phyloP scores from a whole-genome alignment of 2,329 filamentous ascomycete species.

The Penicillium corylophilum region DNA sequence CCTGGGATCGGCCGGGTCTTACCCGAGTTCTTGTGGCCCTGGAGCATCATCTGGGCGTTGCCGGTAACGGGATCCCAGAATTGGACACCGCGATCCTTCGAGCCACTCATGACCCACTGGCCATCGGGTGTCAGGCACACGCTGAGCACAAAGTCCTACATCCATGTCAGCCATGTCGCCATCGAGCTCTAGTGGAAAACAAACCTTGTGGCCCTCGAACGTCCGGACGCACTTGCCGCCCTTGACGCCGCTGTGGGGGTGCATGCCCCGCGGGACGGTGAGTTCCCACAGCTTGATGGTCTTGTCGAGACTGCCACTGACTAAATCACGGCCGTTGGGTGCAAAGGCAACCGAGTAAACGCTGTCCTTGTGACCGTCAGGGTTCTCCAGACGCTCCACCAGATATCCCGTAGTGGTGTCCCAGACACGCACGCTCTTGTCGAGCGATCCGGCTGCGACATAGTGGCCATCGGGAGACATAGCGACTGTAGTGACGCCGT shows the following conservation, averaged over 20 bases:
- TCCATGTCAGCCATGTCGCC: slow-evolving; percentile 16
- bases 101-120: slow-evolving; percentile 94
- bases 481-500: slow-evolving; percentile 95
- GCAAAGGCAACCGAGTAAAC: slow-evolving; percentile 97
- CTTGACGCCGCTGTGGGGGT: slow-evolving; percentile 67
- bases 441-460: slow-evolving; percentile 89
- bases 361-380: slow-evolving; percentile 92
- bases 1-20: slow-evolving; percentile 24
- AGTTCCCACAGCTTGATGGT: slow-evolving; percentile 99
- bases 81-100: slow-evolving; percentile 94
- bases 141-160: slow-evolving; percentile 88
- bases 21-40: slow-evolving; percentile 96
- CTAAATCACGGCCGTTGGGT: slow-evolving; percentile 86
- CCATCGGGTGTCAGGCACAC: slow-evolving; percentile 94
- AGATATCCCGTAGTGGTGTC: slow-evolving; percentile 83
- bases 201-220: slow-evolving; percentile 91
- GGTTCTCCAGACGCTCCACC: slow-evolving; percentile 86
- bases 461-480: slow-evolving; percentile 94
- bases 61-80: slow-evolving; percentile 98
- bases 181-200: slow-evolving; percentile 25
- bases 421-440: slow-evolving; percentile 98
- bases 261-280: slow-evolving; percentile 65
- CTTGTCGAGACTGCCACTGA: slow-evolving; percentile 93
- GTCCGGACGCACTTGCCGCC: slow-evolving; percentile 93
- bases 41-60: slow-evolving; percentile 94